A percentile compares a stretch with the other conserved stretches of the same genome.
Evolutionary conservation across 106 monocot genomes (phyloP).

Genomic region (Xerophyta viscosa): DNA sequence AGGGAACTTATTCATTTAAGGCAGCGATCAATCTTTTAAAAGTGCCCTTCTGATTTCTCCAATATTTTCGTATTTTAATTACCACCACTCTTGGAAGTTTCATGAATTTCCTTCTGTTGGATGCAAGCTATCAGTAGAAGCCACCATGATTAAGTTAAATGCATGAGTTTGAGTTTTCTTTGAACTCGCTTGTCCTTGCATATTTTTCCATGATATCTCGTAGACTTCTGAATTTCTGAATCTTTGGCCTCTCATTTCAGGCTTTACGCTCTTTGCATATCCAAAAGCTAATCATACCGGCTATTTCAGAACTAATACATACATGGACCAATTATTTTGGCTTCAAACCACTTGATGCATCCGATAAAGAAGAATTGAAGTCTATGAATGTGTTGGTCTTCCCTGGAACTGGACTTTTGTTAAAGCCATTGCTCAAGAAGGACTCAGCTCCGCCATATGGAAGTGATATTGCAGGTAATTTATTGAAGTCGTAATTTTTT

Average conservation of each 20-base stretch:
- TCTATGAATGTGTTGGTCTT: constrained; percentile 76
- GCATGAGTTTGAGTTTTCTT: no score
- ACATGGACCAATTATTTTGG: constrained; percentile 82
- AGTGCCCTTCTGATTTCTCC: no score
- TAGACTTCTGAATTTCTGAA: no score
- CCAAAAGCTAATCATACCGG: constrained; percentile 83
- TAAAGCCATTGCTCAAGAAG: constrained; percentile 40
- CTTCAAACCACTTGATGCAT: constrained; percentile 52
- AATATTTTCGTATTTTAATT: no score
- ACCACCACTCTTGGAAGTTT: no score
- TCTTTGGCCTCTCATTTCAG: constrained; percentile 28
- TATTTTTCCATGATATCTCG: no score
- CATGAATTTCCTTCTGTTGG: no score
- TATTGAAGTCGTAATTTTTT: neutral
- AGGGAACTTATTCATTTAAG: no score
- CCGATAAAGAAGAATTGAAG: constrained; percentile 51
- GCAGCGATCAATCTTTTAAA: no score
- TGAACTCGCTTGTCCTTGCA: no score
- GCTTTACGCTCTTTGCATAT: constrained; percentile 55
- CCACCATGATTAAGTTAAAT: no score
- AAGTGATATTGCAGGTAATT: constrained; percentile 21
- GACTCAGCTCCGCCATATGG: constrained; percentile 9
- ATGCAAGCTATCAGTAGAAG: no score
- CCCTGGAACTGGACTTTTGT: constrained; percentile 66
- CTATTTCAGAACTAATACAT: constrained; percentile 69